Percentiles rank a stretch among this genome's conserved stretches.
phyloP scores from a whole-genome alignment of 768 basidiomycete species.

The Auricularia cornea region DNA sequence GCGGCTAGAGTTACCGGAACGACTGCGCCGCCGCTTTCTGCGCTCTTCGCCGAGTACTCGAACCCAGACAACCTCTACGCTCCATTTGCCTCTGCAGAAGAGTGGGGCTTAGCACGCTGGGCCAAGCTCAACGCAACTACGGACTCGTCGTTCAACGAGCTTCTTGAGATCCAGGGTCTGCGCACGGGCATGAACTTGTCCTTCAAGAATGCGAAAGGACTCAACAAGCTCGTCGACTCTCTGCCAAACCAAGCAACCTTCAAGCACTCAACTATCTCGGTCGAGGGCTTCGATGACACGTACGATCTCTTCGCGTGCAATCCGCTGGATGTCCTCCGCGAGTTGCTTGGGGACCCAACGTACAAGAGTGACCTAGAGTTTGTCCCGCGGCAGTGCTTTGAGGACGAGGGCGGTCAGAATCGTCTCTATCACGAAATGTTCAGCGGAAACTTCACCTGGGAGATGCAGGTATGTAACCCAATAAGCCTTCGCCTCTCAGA shows the following conservation, averaged over 20 bases:
- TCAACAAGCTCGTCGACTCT: no score
- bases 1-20: not conserved
- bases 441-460: slow-evolving; percentile 30
- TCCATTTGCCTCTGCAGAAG: not conserved
- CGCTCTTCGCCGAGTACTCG: not conserved
- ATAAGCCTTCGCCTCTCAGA: not conserved
- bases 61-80: not conserved
- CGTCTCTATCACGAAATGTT: slow-evolving; percentile 30
- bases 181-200: not conserved
- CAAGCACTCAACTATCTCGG: no score
- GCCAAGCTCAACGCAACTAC: not conserved
- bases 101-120: not conserved
- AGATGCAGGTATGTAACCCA: slow-evolving; percentile 23
- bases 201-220: not conserved
- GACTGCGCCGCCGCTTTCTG: not conserved
- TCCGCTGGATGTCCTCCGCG: slow-evolving; percentile 19
- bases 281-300: no score
- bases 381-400: slow-evolving; percentile 20
- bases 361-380: slow-evolving; percentile 23
- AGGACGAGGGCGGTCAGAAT: slow-evolving; percentile 8
- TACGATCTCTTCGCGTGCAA: slow-evolving; percentile 6
- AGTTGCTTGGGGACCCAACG: slow-evolving; percentile 20
- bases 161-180: not conserved
- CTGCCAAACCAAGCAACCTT: no score
- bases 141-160: not conserved